Evolutionary conservation across 176 grass and related monocot species (phyloP), one percentile per base, ranked within the genome.

Genomic region (Alloteropsis semialata): DNA sequence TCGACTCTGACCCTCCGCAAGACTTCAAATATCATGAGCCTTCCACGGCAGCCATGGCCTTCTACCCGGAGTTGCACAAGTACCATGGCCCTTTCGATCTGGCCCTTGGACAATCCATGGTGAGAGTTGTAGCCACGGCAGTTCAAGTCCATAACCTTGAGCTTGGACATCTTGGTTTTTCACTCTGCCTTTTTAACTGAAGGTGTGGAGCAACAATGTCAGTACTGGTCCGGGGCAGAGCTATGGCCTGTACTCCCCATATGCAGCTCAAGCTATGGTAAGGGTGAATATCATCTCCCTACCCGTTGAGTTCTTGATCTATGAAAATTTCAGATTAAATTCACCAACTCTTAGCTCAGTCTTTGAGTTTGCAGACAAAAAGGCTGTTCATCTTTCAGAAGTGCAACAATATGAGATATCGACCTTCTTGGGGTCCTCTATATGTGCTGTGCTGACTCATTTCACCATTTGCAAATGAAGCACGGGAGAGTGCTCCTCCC

Each of bases 401-500:
- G 17, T 51, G 16, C 1, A 54, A 2, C 2, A 53, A 19, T 2
- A 53, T 53, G 18, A 21, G 3, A 50, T 50, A 50, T 50, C 5
- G 19, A 19, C 17, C 17, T 42, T 8, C 8, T 50, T 1, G 17
- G 17, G 17, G 17, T 18, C 5, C 16, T 22, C 50, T 53, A 21
- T 21, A 9, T 56, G 53, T 42, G 7, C 10, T 41, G 39, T 56
- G 53, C 53, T 56, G 49, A 81, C 50, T 71, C 2, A 28, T 15
- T 51, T 59, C 44, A 18, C 15, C 37, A 29, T 50, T 36, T 34
- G 7, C 33, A 29, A 43, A 54, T 15, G 65, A 77, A 91, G 92
- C 71, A 87, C 30, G 84, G 72, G 3, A 72, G 82, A 46, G 80
- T 89, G 72, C 87, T 87, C 74, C 82, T 91, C 44, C 87, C 81